Evolutionary conservation across 2,329 filamentous ascomycete genomes (phyloP), one percentile per base, ranked within the genome.

Genomic region (Claviceps digitariae): DNA sequence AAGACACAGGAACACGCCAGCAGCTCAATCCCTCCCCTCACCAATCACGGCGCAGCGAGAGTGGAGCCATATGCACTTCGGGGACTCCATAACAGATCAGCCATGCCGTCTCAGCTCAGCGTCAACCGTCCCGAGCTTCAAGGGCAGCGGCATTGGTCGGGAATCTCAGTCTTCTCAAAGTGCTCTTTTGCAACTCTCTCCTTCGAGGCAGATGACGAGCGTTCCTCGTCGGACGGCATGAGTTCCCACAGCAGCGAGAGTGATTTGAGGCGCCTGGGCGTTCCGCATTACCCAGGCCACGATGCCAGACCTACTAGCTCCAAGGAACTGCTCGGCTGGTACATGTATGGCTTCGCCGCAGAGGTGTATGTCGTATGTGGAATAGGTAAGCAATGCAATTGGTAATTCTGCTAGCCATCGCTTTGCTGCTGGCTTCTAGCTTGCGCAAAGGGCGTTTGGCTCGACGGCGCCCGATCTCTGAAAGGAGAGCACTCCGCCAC

Each of bases 331-430:
- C 75, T 83, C 41, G 93, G 91, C 61, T 98, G 94, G 87, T 98
- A 97, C 70, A 85, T 86, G 66, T 97, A 97, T 73, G 87, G 87
- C 44, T 97, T 95, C 76, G 93, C 93, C 25, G 90, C 91, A 21
- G 93, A 98, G 72, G 91, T 94, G 52, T 97, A 96, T 67, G 88
- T 94, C 17, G 87, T 97, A 54, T 97, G 93, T 68, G 70, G 68
- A 51, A 70, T 71, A 54, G 91, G 90, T 87, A 68, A 66, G 82
- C 72, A 1, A 25, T 27, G 13, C 23, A 9, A 12, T 45, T 17
- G n/a, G 15, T n/a, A n/a, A n/a, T n/a, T 43, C 17, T 12, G 25
- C 17, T 9, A 2, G 20, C 7, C 27, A 9, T 34, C 31, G 12
- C n/a, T n/a, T 15, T 38, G 48, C 34, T 13, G 27, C 12, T n/a